Evolutionary conservation across 2,329 filamentous ascomycete species (phyloP), one percentile per base, ranked within the genome.

Genomic region (Saccharata proteae): DNA sequence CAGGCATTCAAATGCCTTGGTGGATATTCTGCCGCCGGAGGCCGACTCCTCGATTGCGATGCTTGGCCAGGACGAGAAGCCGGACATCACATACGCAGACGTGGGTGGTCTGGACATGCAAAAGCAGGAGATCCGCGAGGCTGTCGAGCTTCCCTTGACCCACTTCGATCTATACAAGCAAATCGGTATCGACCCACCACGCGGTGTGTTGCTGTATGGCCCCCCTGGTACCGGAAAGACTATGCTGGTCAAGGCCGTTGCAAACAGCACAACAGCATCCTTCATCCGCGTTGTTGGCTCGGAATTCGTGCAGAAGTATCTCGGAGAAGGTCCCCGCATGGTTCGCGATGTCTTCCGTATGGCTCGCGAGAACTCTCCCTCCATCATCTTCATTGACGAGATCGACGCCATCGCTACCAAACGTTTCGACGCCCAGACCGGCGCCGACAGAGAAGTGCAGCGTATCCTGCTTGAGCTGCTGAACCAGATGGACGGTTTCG

Each of bases 401-500:
- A 94, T 98, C 46, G 90, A 98, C 54, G 90, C 90, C 40, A 96
- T 98, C 49, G 90, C 90, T 38, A 98, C 90, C 23, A 98, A 98
- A 67, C 88, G 90, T 58, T 98, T 98, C 62, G 90, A 98, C 55
- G 90, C 90, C 15, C 90, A 98, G 62, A 98, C 90, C 4, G 90
- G 90, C 57, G 90, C 90, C 43, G 90, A 98, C 54, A 77, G 90
- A 63, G 90, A 98, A 62, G 90, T 98, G 11, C 90, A 98, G 65
- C 88, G 90, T 70, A 98, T 98, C 51, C 68, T 98, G 37, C 77
- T 98, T 38, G 90, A 98, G 59, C 67, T 98, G 44, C 77, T 98
- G 42, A 98, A 98, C 65, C 90, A 98, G 63, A 98, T 98, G 90
- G 90, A 98, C 56, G 90, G 90, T 43, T 98, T 98, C 65, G 90